Conservation (phyloP, 2,329 filamentous ascomycete species). For the Hypomyces perniciosus region DNA sequence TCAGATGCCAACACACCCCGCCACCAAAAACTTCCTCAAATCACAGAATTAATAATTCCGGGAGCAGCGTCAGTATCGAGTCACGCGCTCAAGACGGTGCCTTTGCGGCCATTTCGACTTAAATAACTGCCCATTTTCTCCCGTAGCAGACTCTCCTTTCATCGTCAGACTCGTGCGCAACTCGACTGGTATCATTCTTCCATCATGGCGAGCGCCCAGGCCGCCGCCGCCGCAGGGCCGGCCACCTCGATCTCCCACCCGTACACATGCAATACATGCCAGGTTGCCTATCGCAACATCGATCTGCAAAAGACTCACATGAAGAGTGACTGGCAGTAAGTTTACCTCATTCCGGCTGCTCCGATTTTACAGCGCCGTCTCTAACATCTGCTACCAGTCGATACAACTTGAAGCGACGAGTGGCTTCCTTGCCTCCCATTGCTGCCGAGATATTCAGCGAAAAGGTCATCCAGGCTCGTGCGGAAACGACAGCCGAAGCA, state of each 20-base stretch:
- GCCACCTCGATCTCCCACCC: constrained; percentile 59
- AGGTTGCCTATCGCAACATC: constrained; percentile 90
- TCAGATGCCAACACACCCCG: constrained; percentile 19
- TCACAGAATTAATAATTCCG: constrained; percentile 19
- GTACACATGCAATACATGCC: constrained; percentile 97
- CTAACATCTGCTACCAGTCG: constrained; percentile 47
- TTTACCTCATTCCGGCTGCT: constrained; percentile 20
- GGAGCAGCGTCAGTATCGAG: constrained; percentile 9
- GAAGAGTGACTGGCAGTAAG: constrained; percentile 98
- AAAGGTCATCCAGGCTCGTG: constrained; percentile 88
- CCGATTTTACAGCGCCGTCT: neutral
- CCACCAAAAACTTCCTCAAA: constrained; percentile 22
- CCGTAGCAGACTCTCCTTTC: neutral
- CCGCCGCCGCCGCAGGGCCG: constrained; percentile 25
- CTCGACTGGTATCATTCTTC: neutral
- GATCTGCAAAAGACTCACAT: constrained; percentile 93
- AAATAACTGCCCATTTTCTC: neutral
- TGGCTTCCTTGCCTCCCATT: constrained; percentile 84
- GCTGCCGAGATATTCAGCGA: constrained; percentile 91
- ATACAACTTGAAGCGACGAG: constrained; percentile 92
- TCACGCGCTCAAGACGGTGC: constrained; percentile 1
- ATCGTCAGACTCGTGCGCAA: neutral
- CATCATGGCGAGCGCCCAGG: constrained; percentile 42
- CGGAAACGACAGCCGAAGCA: constrained; percentile 74
- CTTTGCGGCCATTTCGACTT: neutral